Base-by-base conservation (phyloP, 1,284 basidiomycete species). In the Trichosporon ovoides region DNA sequence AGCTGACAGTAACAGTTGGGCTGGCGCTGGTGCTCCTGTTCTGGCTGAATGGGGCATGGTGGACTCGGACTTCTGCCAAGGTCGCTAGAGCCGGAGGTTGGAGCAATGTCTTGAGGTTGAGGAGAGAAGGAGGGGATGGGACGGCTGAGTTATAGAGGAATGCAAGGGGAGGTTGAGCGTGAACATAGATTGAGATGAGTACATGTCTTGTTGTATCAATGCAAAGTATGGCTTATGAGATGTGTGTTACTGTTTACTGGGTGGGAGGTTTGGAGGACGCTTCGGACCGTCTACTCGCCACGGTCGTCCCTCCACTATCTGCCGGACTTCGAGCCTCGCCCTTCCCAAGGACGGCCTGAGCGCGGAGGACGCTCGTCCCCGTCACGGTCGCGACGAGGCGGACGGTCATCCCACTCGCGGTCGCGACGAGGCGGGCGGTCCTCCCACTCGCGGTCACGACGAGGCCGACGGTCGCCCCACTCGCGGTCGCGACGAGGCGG, bases 11-110 rank as follows among this genome's bases (percentile, higher is more conserved):
- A 4, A 18, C 43, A 69, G 68, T 57, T 11, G 34, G 31, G n/a
- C 31, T 68, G 11, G 68, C 68, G 2, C 22, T 59, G 10, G 36
- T 55, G 11, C 59, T 69, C 12, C 61, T 69, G 20, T 7, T 64
- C 16, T 19, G 51, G 10, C 60, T 69, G 12, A 66, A 66, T 43
- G 35, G 55, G 2, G 38, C 64, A 2, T 69, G 68, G 68, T 14
- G 58, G 14, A n/a, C 55, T 16, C 56, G 67, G 12, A 37, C 64
- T 19, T 48, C 58, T 34, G 19, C 22, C 3, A 37, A 53, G 18
- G 52, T 61, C 0, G 52, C 35, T 10, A 14, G 20, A 1, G 31
- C 37, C 4, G 65, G 66, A 3, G 65, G 66, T 0, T 62, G 61
- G 60, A 33, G 37, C 12, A 35, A 18, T 3, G 13, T 35, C 1